Percentiles rank a stretch among this genome's conserved stretches.
These are phyloP conservation scores for Cryptococcus neoformans DNA, from an alignment of 1,284 basidiomycete species.

Conservation along the genomic window DNA sequence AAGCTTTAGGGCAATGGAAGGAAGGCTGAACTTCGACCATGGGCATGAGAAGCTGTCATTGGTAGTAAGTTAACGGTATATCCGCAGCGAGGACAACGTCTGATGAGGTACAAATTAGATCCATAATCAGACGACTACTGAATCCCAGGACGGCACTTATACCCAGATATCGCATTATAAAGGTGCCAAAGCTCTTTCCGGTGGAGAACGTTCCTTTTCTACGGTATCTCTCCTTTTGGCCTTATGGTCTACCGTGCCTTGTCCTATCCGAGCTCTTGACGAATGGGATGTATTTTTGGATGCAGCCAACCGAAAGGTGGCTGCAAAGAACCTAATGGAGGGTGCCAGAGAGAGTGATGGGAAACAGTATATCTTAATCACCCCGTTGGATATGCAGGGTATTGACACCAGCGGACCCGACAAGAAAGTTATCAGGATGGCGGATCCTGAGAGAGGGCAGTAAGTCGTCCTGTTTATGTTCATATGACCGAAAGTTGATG, in stretches of 20 bases:
- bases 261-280: slow-evolving; percentile 90
- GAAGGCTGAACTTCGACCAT: slow-evolving; percentile 77
- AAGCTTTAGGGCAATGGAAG: slow-evolving; percentile 77
- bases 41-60: slow-evolving; percentile 62
- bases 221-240: slow-evolving; percentile 91
- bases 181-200: slow-evolving; percentile 62
- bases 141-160: slow-evolving; percentile 8
- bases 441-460: slow-evolving; percentile 42
- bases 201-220: slow-evolving; percentile 96
- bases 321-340: slow-evolving; percentile 90
- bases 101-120: slow-evolving; percentile 11
- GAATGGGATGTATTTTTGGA: slow-evolving; percentile 92
- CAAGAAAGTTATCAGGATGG: slow-evolving; percentile 37
- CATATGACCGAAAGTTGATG: background rate
- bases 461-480: slow-evolving; percentile 10
- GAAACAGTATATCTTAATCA: slow-evolving; percentile 90
- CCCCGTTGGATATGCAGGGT: slow-evolving; percentile 57
- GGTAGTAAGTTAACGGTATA: slow-evolving; percentile 55
- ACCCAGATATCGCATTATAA: slow-evolving; percentile 57
- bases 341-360: slow-evolving; percentile 76
- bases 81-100: background rate
- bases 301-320: slow-evolving; percentile 75
- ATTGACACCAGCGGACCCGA: slow-evolving; percentile 26
- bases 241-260: slow-evolving; percentile 92
- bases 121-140: slow-evolving; percentile 24